Evolutionary conservation across 2,329 filamentous ascomycete species (phyloP).

Genomic region (Fusarium xyrophilum): DNA sequence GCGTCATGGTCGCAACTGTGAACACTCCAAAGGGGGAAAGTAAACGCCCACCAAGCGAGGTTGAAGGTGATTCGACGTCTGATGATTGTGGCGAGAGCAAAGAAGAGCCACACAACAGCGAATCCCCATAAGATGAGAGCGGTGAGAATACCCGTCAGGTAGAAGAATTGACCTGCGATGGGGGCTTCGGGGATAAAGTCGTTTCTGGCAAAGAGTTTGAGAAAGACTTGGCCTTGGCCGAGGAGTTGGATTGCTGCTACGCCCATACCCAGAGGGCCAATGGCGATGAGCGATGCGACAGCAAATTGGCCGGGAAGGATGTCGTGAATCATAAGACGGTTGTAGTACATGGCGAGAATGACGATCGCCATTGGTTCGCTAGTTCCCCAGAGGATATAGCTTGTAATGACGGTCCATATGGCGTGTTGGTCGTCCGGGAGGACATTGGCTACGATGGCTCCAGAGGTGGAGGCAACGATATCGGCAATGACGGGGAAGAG

Average conservation of each 20-base stretch:
- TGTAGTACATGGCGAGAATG: slow-evolving; percentile 67
- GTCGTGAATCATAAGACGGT: slow-evolving; percentile 65
- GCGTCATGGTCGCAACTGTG: slow-evolving; percentile 40
- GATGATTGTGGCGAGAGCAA: slow-evolving; percentile 43
- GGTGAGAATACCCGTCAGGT: slow-evolving; percentile 56
- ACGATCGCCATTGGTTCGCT: slow-evolving; percentile 59
- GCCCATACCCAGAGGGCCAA: slow-evolving; percentile 68
- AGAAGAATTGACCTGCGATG: slow-evolving; percentile 60
- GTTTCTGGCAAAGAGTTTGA: slow-evolving; percentile 42
- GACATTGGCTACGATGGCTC: slow-evolving; percentile 62
- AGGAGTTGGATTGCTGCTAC: slow-evolving; percentile 58
- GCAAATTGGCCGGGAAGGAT: slow-evolving; percentile 66
- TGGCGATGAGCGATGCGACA: slow-evolving; percentile 67
- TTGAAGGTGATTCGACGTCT: slow-evolving; percentile 46
- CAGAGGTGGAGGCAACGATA: slow-evolving; percentile 66
- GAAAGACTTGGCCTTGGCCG: slow-evolving; percentile 52
- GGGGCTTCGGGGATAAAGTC: slow-evolving; percentile 49
- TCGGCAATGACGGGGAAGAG: slow-evolving; percentile 68
- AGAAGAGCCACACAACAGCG: slow-evolving; percentile 45
- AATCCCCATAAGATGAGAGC: slow-evolving; percentile 47
- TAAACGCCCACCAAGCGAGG: slow-evolving; percentile 51
- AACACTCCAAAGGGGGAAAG: slow-evolving; percentile 49
- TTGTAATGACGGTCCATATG: slow-evolving; percentile 62
- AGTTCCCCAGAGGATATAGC: slow-evolving; percentile 68
- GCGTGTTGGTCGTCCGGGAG: slow-evolving; percentile 58